Base-by-base conservation (phyloP, 2,329 filamentous ascomycete genomes). In the Pestalotiopsis sp. region DNA sequence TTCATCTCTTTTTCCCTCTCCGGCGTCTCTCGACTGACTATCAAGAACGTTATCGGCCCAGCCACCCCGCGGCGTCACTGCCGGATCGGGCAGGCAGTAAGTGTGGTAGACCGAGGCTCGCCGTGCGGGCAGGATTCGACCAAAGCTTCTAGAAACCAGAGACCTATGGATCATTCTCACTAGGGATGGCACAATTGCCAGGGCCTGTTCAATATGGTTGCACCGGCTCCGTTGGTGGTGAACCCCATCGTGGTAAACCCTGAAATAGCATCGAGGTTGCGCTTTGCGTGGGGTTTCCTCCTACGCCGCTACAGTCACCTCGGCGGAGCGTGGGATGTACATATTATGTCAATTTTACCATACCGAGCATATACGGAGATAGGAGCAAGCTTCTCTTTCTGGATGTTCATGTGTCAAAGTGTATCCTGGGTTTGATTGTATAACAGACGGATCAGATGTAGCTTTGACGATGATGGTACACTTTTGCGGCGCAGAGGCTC, bases 1-100 rank as follows among this genome's bases (percentile, higher is more conserved):
- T 49, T 31, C 20, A 66, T 56, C 41, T 39, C 31, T 17, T 57
- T 27, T 27, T 56, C 9, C 45, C 60, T 52, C 6, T 52, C 20
- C 23, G 31, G 31, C 6, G 31, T 52, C 45, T 45, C 41, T n/a
- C 13, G 13, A 14, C 41, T 49, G 17, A 20, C 17, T 52, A 52
- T n/a, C 2, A 36, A 66, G 36, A 56, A 56, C 31, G 52, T 66
- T 66, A 60, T 66, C 64, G 45, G 64, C 38, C 31, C 27, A 59
- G 20, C 27, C 23, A 60, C 56, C 52, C 45, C 17, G 23, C 64
- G 64, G 64, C 23, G 23, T 39, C 39, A 23, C 60, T 59, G 52
- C 64, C 64, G 39, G 20, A 60, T 66, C 58, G 27, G 64, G 64
- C 56, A 66, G 64, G 64, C 52, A 66, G 52, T 66, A 39, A 58